Evolutionary conservation across 2,329 filamentous ascomycete genomes (phyloP).

Genomic region (Chaetomium olivaceum): DNA sequence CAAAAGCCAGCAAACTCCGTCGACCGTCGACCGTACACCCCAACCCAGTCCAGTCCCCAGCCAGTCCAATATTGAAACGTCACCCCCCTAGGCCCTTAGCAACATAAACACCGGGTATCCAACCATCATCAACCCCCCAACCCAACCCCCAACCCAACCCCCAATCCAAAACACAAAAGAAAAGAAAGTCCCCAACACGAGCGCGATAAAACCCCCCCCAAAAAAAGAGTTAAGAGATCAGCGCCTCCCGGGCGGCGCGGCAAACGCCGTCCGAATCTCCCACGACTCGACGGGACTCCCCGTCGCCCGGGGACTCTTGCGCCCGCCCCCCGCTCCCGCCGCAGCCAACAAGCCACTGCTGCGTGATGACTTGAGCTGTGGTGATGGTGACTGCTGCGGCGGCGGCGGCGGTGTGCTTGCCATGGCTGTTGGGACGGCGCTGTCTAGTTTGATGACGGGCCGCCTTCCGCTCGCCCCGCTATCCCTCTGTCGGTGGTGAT

Average conservation of each 20-base stretch:
- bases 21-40: too few relatives aligned
- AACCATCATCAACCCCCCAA: not conserved
- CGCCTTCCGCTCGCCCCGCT: conserved; percentile 4
- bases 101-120: not conserved
- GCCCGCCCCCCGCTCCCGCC: not conserved
- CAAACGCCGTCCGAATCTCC: conserved; percentile 44
- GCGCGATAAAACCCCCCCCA: not conserved
- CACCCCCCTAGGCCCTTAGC: not conserved
- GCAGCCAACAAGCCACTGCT: conserved; percentile 5
- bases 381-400: conserved; percentile 16
- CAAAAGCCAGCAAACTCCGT: not conserved
- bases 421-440: too few relatives aligned
- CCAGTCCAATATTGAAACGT: not conserved
- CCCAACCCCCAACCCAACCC: not conserved
- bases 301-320: conserved; percentile 24
- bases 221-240: conserved; percentile 13
- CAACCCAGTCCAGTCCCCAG: not conserved
- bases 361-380: conserved; percentile 25
- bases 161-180: not conserved
- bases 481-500: not conserved
- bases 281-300: conserved; percentile 41
- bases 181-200: not conserved
- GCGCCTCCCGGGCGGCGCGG: conserved; percentile 36
- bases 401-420: conserved; percentile 1
- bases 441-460: conserved; percentile 1